A percentile compares a stretch with the other conserved stretches of the same genome.
Conservation (phyloP, 805 yeast species). For the Zygoascus bituminiphila region DNA sequence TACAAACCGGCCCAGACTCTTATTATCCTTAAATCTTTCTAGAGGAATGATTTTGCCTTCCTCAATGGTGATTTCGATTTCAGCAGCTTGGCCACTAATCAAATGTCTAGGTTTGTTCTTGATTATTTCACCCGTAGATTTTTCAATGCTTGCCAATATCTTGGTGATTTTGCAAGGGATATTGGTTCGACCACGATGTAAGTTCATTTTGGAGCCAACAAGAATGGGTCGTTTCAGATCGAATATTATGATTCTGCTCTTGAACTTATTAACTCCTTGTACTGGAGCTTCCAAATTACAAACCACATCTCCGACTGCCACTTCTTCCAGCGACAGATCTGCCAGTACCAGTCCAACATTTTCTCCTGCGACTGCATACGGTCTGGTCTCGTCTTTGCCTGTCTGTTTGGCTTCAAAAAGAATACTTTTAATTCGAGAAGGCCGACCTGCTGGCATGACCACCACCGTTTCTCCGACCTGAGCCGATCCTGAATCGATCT, state of each 20-base stretch:
- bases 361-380: constrained; percentile 47
- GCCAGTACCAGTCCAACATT: constrained; percentile 40
- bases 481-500: constrained; percentile 57
- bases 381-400: constrained; percentile 12
- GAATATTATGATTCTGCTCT: constrained; percentile 56
- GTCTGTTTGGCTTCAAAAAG: neutral
- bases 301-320: constrained; percentile 61
- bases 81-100: constrained; percentile 50
- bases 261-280: constrained; percentile 40
- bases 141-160: constrained; percentile 32
- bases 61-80: constrained; percentile 45
- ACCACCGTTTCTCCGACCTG: constrained; percentile 63
- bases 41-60: constrained; percentile 42
- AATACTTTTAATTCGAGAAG: constrained; percentile 20
- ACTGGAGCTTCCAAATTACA: constrained; percentile 41
- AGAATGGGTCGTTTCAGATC: constrained; percentile 63
- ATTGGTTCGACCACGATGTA: constrained; percentile 68
- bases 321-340: constrained; percentile 32
- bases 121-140: constrained; percentile 22
- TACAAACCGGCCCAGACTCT: constrained; percentile 57
- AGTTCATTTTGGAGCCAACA: constrained; percentile 68
- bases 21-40: constrained; percentile 39
- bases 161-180: constrained; percentile 58
- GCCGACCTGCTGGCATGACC: constrained; percentile 41
- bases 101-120: constrained; percentile 49